These are phyloP conservation scores for Tylopilus cervinicoccineus DNA, from an alignment of 768 basidiomycete genomes.

Conservation along the genomic window DNA sequence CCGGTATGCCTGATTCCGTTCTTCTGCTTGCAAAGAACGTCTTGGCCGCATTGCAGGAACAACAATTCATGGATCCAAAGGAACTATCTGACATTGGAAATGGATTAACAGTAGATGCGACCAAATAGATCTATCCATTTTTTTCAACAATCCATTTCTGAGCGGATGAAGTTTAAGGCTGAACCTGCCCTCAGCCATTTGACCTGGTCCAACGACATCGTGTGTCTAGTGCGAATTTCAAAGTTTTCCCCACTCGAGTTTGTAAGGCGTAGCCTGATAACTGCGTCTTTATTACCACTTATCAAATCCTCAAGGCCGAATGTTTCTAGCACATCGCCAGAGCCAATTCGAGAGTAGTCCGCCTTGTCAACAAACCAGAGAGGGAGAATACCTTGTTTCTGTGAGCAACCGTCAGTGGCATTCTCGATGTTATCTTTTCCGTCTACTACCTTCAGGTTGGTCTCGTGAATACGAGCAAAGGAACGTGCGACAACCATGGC, in stretches of 20 bases:
- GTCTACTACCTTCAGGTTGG: constrained; percentile 78
- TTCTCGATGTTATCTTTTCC: not conserved
- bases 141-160: constrained; percentile 24
- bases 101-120: constrained; percentile 16
- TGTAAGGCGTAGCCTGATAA: constrained; percentile 59
- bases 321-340: constrained; percentile 82
- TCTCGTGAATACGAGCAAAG: constrained; percentile 98
- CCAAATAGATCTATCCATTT: constrained; percentile 1
- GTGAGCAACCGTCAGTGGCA: constrained; percentile 8
- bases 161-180: constrained; percentile 86
- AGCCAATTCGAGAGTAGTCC: constrained; percentile 80
- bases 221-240: constrained; percentile 75
- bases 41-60: constrained; percentile 37
- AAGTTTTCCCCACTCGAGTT: constrained; percentile 59
- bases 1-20: constrained; percentile 70
- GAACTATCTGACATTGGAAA: constrained; percentile 33
- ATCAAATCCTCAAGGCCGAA: constrained; percentile 72
- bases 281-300: constrained; percentile 37
- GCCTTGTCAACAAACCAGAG: constrained; percentile 87
- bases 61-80: constrained; percentile 20
- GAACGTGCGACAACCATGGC: constrained; percentile 86
- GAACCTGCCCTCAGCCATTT: constrained; percentile 88
- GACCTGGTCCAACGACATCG: constrained; percentile 86
- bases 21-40: constrained; percentile 58
- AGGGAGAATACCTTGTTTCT: constrained; percentile 98